Percentiles rank a stretch among this genome's conserved stretches.
Evolutionary conservation across 2,329 filamentous ascomycete genomes (phyloP).

Genomic region (Hymenotorrendiella dingleyae): DNA sequence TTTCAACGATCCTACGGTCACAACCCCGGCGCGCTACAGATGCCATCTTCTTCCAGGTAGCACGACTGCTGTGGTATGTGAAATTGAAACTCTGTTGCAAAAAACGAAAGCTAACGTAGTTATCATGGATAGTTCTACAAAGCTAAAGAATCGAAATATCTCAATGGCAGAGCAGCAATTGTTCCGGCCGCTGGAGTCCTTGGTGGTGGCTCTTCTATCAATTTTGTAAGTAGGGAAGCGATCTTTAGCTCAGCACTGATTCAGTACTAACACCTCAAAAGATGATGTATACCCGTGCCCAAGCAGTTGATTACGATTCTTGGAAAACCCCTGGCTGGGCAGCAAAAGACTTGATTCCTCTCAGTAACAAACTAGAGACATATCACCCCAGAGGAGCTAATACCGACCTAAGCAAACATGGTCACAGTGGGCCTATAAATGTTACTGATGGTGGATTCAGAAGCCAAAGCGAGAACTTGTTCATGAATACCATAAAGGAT

Average conservation of each 20-base stretch:
- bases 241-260: too few relatives aligned
- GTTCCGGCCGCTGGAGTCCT: slow-evolving; percentile 43
- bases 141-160: slow-evolving; percentile 38
- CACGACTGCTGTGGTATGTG: slow-evolving; percentile 36
- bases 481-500: slow-evolving; percentile 42
- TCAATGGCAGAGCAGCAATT: slow-evolving; percentile 40
- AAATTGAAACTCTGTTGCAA: not conserved
- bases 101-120: not conserved
- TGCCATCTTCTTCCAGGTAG: slow-evolving; percentile 42
- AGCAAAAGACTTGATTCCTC: slow-evolving; percentile 45
- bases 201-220: slow-evolving; percentile 57
- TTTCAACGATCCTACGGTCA: slow-evolving; percentile 42
- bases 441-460: slow-evolving; percentile 46
- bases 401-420: slow-evolving; percentile 37
- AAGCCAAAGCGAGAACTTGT: slow-evolving; percentile 39
- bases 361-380: slow-evolving; percentile 53
- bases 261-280: too few relatives aligned
- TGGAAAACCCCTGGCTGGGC: slow-evolving; percentile 49
- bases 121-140: slow-evolving; percentile 41
- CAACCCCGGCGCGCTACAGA: slow-evolving; percentile 45
- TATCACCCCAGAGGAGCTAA: slow-evolving; percentile 33
- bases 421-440: slow-evolving; percentile 48
- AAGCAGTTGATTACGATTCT: slow-evolving; percentile 43
- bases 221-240: too few relatives aligned
- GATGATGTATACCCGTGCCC: slow-evolving; percentile 46